These are phyloP conservation scores for Tinospora cordifolia DNA, from an alignment of 164 flowering plant genomes.

Conservation along the genomic window DNA sequence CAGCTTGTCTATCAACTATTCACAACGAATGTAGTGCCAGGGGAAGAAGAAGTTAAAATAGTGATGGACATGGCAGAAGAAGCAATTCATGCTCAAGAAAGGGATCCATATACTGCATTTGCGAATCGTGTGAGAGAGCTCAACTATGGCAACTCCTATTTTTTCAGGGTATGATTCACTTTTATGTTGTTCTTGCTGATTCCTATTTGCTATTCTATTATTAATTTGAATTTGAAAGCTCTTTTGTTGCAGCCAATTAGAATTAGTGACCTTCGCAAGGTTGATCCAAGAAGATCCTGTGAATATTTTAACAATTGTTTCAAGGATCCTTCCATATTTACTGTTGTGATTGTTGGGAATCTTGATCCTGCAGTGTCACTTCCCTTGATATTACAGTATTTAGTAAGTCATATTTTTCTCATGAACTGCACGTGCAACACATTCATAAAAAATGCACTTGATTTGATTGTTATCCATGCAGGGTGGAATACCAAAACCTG, in stretches of 20 bases:
- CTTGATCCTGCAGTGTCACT: conserved; percentile 57
- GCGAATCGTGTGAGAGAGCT: conserved; percentile 92
- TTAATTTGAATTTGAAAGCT: neutral
- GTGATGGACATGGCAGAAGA: conserved; percentile 98
- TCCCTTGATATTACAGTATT: conserved; percentile 74
- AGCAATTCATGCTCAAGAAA: conserved; percentile 83
- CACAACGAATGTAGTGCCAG: conserved; percentile 64
- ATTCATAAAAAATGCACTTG: conserved; percentile 9
- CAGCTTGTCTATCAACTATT: conserved; percentile 95
- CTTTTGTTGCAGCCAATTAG: conserved; percentile 58
- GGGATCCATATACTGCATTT: conserved; percentile 93
- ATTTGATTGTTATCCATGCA: conserved; percentile 25
- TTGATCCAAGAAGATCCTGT: conserved; percentile 73
- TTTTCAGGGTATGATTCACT: conserved; percentile 58
- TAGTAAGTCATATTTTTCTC: conserved; percentile 41
- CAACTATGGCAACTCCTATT: conserved; percentile 87
- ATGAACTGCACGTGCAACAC: neutral
- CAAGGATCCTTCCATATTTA: conserved; percentile 87
- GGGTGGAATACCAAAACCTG: conserved; percentile 92
- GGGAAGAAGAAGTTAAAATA: conserved; percentile 79
- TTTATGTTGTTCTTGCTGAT: neutral
- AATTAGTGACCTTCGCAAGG: conserved; percentile 61
- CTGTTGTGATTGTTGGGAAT: conserved; percentile 87
- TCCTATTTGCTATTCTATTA: neutral
- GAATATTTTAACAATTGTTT: conserved; percentile 83